Base-by-base conservation (phyloP, 352 stramenopile genomes). In the Pythium volutum region DNA sequence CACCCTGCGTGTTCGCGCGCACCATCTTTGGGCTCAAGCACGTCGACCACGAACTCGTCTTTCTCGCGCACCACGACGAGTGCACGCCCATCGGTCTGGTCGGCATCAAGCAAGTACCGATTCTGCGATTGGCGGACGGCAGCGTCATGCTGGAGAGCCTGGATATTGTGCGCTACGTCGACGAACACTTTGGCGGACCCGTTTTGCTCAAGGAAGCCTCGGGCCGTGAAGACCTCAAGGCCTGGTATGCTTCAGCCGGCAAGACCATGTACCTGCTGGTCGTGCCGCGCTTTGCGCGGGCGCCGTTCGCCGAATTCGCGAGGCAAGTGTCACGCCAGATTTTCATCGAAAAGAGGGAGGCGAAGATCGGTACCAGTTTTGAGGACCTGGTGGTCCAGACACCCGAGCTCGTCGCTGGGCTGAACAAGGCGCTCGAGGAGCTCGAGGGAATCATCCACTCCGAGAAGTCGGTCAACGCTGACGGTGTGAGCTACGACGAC, bases 261-360 rank as follows among this genome's bases (percentile, higher is more conserved):
- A 57, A 64, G 26, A 43, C 64, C 34, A 68, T 84, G 34, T 65
- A 53, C 39, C 49, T 49, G 48, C 73, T 87, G n/a, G 76, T 74
- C 38, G 62, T 80, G 55, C 73, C 77, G 26, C 77, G 77, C 59
- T 76, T 79, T 72, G 61, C 75, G 49, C 66, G 64, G 1, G 73
- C 74, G 10, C 72, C 66, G 26, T 66, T 87, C 38, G 70, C 77
- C 20, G 77, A 87, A 66, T 87, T 87, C 56, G 73, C 70, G n/a
- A 48, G 70, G 47, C 64, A 56, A 42, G 70, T 68, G 59, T 79
- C 75, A 36, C 74, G 77, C 31, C 68, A 81, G 42, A 84, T 82
- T 67, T 87, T 77, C 62, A 76, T 71, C 38, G 67, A 68, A 41
- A 87, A 87, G 71, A 87, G 84, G 68, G 77, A 87, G 62, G 71